Evolutionary conservation across 1,284 basidiomycete genomes (phyloP).

Genomic region (Ustilago cynodontis): DNA sequence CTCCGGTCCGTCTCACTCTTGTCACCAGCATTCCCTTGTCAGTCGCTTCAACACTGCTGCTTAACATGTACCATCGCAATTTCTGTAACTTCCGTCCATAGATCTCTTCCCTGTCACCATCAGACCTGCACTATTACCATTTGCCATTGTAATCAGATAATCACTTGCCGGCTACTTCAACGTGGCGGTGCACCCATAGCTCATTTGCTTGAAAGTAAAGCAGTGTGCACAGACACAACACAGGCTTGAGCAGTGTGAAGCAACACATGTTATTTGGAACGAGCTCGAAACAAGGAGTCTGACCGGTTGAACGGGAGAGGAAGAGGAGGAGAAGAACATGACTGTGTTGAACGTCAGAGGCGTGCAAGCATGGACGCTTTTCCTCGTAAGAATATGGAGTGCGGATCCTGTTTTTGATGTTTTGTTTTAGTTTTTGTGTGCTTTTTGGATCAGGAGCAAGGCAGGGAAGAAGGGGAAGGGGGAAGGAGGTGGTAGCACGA

Average conservation of each 20-base stretch:
- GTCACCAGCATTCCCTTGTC: not conserved
- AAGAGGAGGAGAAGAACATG: not conserved
- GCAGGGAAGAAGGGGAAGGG: not conserved
- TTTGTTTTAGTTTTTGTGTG: constrained; percentile 4
- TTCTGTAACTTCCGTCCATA: not conserved
- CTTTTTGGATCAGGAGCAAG: not conserved
- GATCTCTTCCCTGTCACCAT: not conserved
- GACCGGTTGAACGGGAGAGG: not conserved
- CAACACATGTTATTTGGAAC: not conserved
- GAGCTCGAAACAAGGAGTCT: not conserved
- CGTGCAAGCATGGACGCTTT: not conserved
- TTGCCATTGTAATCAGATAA: not conserved
- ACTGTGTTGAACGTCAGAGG: constrained; percentile 15
- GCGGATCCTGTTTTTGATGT: not conserved
- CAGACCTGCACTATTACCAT: not conserved
- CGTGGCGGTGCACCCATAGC: not conserved
- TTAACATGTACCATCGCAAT: not conserved
- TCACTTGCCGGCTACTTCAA: not conserved
- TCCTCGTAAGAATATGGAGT: no score
- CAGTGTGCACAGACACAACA: not conserved
- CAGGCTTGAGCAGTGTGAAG: not conserved
- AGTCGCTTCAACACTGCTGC: constrained; percentile 1
- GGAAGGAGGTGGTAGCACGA: not conserved
- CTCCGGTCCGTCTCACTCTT: not conserved
- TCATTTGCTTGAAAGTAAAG: not conserved